These are phyloP conservation scores for Hypoxylon sp. DNA, from an alignment of 2,329 filamentous ascomycete species.

Conservation along the genomic window DNA sequence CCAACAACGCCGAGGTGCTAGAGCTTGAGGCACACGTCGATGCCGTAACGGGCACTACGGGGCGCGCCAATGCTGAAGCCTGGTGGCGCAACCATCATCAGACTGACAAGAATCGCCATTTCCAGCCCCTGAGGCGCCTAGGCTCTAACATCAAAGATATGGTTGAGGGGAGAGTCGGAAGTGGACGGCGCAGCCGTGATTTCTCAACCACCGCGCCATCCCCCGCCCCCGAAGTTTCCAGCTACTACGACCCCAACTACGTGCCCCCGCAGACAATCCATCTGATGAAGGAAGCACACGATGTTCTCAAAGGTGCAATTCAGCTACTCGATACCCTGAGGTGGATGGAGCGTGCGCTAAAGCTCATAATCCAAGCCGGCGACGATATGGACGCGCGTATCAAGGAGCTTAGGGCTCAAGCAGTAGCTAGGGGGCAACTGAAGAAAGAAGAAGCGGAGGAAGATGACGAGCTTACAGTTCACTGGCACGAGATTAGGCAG, in stretches of 20 bases:
- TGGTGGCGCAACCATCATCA: constrained; percentile 44
- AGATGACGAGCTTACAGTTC: constrained; percentile 54
- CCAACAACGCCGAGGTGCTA: constrained; percentile 61
- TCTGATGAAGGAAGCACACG: constrained; percentile 64
- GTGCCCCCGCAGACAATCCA: constrained; percentile 63
- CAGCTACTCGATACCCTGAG: constrained; percentile 63
- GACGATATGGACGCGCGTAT: constrained; percentile 59
- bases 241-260: constrained; percentile 52
- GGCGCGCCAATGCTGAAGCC: constrained; percentile 48
- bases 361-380: constrained; percentile 61
- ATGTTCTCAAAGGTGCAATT: constrained; percentile 62
- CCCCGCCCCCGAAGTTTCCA: constrained; percentile 24
- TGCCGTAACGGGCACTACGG: constrained; percentile 58
- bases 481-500: constrained; percentile 65
- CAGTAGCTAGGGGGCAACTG: constrained; percentile 28
- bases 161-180: constrained; percentile 48
- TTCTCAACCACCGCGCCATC: constrained; percentile 11
- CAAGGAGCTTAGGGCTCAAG: constrained; percentile 45
- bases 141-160: constrained; percentile 49
- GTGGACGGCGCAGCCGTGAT: constrained; percentile 30
- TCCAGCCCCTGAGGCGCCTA: constrained; percentile 49
- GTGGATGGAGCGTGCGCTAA: constrained; percentile 64
- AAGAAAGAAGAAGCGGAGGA: constrained; percentile 45
- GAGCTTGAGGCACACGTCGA: constrained; percentile 61
- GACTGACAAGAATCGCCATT: constrained; percentile 33